Evolutionary conservation across 768 basidiomycete genomes (phyloP), one percentile per base, ranked within the genome.

Genomic region (Auriculariales sp.): DNA sequence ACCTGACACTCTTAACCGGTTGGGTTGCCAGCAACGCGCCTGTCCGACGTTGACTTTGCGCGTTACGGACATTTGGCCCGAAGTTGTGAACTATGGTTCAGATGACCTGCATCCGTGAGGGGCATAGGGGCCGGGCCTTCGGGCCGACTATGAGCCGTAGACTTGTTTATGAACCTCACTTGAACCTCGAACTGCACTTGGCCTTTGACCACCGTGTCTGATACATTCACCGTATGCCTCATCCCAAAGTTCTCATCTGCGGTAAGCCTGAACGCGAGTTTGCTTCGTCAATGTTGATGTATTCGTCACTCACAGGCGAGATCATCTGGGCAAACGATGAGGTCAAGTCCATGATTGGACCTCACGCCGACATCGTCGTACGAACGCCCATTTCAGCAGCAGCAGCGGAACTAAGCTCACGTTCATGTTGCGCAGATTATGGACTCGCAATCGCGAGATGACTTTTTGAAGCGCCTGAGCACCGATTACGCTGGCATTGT

Each of bases 251-350:
- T 29, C 61, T 68, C 49, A 60, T 65, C 42, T 58, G 59, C 12
- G 63, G 63, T 61, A 25, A 34, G 59, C 53, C 27, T 24, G 17
- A 34, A 51, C 44, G 49, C 25, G 22, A 4, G 35, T 11, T 12
- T 3, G 27, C 4, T 7, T 30, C 19, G 33, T 7, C n/a, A 25
- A 25, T 48, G 49, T 7, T 3, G 22, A 30, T 52, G n/a, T 24
- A 34, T 19, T 25, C 17, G 22, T 24, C 28, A 3, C 12, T 49
- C 25, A 7, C 28, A 86, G 86, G 78, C 48, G 65, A 77, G 53
- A 75, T 91, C 50, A 72, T 81, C 28, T 92, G 88, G 88, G 86
- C 89, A 0, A 78, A 84, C 52, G 71, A 85, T 24, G 85, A 92
- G 51, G 70, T 79, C 48, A 66, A 78, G 50, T 65, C 71, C 31